phyloP scores from a whole-genome alignment of 495 filamentous ascomycete species.

The Penicillium odoratum region DNA sequence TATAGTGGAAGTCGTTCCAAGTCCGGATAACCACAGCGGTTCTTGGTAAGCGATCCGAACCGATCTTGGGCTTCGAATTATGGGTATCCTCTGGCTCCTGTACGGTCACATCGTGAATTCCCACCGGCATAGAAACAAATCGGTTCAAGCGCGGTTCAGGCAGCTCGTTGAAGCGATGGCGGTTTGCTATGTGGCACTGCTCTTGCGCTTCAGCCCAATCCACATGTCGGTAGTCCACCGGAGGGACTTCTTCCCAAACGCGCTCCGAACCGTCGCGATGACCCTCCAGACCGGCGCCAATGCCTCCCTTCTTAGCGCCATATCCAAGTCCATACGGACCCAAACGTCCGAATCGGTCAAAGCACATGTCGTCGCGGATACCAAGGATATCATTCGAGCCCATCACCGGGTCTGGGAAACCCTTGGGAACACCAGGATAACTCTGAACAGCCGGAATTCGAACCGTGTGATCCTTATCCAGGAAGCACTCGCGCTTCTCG shows the following conservation, averaged over 20 bases:
- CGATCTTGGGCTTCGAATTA: slow-evolving; percentile 17
- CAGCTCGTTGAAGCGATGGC: slow-evolving; percentile 63
- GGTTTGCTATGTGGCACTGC: slow-evolving; percentile 67
- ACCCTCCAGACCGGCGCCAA: slow-evolving; percentile 76
- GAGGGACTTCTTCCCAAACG: slow-evolving; percentile 66
- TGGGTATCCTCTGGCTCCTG: slow-evolving; percentile 11
- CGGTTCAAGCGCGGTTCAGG: slow-evolving; percentile 41
- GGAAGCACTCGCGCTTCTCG: slow-evolving; percentile 71
- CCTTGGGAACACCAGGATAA: slow-evolving; percentile 70
- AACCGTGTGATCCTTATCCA: slow-evolving; percentile 63
- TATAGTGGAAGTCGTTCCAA: slow-evolving; percentile 61
- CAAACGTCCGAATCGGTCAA: slow-evolving; percentile 85
- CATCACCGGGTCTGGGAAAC: slow-evolving; percentile 79
- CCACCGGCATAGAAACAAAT: slow-evolving; percentile 47
- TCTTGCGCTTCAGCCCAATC: slow-evolving; percentile 75
- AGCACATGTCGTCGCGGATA: slow-evolving; percentile 85
- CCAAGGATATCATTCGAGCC: slow-evolving; percentile 81
- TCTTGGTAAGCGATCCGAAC: slow-evolving; percentile 45
- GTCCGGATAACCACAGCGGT: slow-evolving; percentile 64
- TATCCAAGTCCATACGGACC: slow-evolving; percentile 93
- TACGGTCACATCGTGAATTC: slow-evolving; percentile 25
- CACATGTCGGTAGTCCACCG: slow-evolving; percentile 72
- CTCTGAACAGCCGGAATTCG: slow-evolving; percentile 66
- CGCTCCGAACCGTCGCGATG: slow-evolving; percentile 72
- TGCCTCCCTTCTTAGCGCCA: slow-evolving; percentile 69